Base-by-base conservation (phyloP, 78 protist species). In the Dictyostelium purpureum region DNA sequence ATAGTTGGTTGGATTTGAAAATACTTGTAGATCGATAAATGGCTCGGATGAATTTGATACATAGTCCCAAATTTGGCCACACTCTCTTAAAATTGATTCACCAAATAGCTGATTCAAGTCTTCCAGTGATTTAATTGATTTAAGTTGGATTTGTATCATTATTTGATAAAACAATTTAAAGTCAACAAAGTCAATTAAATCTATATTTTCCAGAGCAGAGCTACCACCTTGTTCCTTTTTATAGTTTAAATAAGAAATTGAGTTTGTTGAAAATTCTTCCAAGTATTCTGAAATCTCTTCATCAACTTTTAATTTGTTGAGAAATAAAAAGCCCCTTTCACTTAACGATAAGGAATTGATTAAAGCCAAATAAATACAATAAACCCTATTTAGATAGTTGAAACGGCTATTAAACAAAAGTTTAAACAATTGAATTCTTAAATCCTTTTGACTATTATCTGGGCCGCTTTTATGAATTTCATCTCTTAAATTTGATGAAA, bases 151-250 rank as follows among this genome's bases (percentile, higher is more conserved):
- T 28, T 35, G 79, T 21, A 37, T 35, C 28, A 76, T 5, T 52
- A 52, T 31, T 31, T 35, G 38, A 37, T 40, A 47, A 54, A 76
- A 76, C 35, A 76, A 76, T 76, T 76, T 76, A 52, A 40, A 76
- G 35, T 76, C 82, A 6, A 76, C 33, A 16, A 21, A 76, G 52
- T 76, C 82, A 6, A 57, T 5, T 19, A 76, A 76, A 52, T 52
- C 26, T 10, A 74, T 31, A 2, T 0, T 12, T 74, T 74, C 35
- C 6, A 21, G 42, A 4, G 2, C 54, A 49, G 54, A 49, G 24
- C 11, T 31, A 2, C 11, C 26, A 43, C n/a, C 77, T 11, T 11
- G 24, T n/a, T 40, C 6, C 24, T 2, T 10, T 45, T 6, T 19
- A 45, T 11, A 4, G 24, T 5, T 0, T 3, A 16, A 47, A 16